A percentile compares a stretch with the other conserved stretches of the same genome.
phyloP scores from a whole-genome alignment of 2,329 filamentous ascomycete species.

The Diaporthe aspalathi region DNA sequence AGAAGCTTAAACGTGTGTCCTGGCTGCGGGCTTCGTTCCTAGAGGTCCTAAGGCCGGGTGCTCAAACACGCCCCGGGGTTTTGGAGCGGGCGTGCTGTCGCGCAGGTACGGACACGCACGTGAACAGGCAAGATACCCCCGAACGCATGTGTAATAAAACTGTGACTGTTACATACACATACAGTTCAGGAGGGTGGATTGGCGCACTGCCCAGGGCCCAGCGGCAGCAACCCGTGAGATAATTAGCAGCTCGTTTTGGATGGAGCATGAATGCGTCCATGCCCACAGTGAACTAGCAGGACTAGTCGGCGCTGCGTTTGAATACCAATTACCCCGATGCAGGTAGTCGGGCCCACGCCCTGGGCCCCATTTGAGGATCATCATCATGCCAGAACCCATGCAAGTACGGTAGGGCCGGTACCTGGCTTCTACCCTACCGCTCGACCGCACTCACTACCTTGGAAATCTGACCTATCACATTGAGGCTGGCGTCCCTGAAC shows the following conservation, averaged over 20 bases:
- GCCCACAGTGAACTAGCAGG: constrained; percentile 5
- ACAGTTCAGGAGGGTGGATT: background rate
- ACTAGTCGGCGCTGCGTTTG: constrained; percentile 14
- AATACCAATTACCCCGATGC: background rate
- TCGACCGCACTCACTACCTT: too few relatives aligned
- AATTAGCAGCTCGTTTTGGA: constrained; percentile 1
- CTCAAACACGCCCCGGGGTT: constrained; percentile 17
- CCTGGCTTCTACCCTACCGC: background rate
- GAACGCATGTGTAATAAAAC: background rate
- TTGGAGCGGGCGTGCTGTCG: constrained; percentile 6
- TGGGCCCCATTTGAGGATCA: constrained; percentile 16
- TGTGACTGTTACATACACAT: background rate
- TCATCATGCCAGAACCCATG: constrained; percentile 22
- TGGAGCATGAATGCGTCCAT: constrained; percentile 15
- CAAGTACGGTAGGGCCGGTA: too few relatives aligned
- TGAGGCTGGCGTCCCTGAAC: background rate
- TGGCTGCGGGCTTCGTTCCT: constrained; percentile 29
- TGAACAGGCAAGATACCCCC: constrained; percentile 9
- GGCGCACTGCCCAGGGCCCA: constrained; percentile 5
- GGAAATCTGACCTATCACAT: constrained; percentile 19
- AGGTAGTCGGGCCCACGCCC: constrained; percentile 22
- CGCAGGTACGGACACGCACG: constrained; percentile 13
- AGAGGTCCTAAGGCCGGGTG: constrained; percentile 8
- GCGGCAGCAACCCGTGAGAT: background rate
- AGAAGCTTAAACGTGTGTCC: constrained; percentile 20